These are phyloP conservation scores for Suhomyces guaymorum DNA, from an alignment of 1,139 yeast genomes.

Conservation along the genomic window DNA sequence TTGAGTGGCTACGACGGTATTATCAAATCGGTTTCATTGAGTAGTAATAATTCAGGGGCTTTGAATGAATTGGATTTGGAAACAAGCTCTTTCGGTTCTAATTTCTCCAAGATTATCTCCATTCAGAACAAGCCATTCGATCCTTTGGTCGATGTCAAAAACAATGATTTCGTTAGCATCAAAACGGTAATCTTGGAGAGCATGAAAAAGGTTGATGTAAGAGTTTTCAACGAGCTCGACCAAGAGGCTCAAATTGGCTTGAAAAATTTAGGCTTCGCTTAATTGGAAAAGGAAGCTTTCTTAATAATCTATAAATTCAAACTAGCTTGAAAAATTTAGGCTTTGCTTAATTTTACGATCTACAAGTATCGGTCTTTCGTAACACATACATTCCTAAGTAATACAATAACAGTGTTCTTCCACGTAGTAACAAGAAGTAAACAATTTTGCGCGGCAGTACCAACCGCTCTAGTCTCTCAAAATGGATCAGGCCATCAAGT, in stretches of 20 bases:
- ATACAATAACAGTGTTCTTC: slow-evolving; percentile 7
- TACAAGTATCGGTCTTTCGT: slow-evolving; percentile 1
- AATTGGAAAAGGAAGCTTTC: neutral
- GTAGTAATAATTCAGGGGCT: slow-evolving; percentile 28
- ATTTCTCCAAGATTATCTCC: slow-evolving; percentile 70
- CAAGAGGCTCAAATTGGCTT: slow-evolving; percentile 5
- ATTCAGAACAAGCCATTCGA: slow-evolving; percentile 65
- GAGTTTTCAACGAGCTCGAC: slow-evolving; percentile 31
- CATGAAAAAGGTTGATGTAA: slow-evolving; percentile 32
- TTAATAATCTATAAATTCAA: too few species aligned
- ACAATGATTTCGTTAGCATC: slow-evolving; percentile 36
- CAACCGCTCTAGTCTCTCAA: neutral
- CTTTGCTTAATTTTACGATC: neutral
- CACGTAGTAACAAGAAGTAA: slow-evolving; percentile 5
- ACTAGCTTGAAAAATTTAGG: too few species aligned
- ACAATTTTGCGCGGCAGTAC: too few species aligned
- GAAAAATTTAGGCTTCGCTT: slow-evolving; percentile 3
- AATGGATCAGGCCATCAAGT: slow-evolving; percentile 4
- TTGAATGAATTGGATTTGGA: slow-evolving; percentile 51
- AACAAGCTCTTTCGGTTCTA: slow-evolving; percentile 78
- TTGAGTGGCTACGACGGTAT: slow-evolving; percentile 45
- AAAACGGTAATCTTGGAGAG: slow-evolving; percentile 31
- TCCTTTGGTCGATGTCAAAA: slow-evolving; percentile 55
- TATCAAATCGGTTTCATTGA: slow-evolving; percentile 31
- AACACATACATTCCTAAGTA: slow-evolving; percentile 9